These are phyloP conservation scores for Aspergillus incahuasiensis DNA, from an alignment of 495 filamentous ascomycete species.

Conservation along the genomic window DNA sequence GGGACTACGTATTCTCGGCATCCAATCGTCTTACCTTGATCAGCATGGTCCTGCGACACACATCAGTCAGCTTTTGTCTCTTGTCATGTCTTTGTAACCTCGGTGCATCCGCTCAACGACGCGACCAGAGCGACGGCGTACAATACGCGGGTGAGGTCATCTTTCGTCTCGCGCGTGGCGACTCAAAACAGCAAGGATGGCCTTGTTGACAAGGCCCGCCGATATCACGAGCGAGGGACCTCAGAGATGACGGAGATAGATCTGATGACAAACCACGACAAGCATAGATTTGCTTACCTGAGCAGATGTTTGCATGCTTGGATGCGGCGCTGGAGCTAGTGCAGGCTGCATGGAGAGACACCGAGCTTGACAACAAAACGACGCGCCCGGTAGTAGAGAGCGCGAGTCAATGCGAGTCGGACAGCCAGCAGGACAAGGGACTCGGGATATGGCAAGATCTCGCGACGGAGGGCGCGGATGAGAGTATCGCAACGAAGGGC, in stretches of 20 bases:
- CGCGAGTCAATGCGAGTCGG: conserved; percentile 15
- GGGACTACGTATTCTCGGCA: not conserved
- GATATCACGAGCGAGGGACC: not conserved
- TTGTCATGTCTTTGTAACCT: not conserved
- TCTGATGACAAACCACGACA: conserved; percentile 45
- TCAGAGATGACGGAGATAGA: conserved; percentile 15
- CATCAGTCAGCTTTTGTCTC: conserved; percentile 12
- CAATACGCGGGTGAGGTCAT: conserved; percentile 4
- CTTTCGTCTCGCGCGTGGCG: conserved; percentile 6
- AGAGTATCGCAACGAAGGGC: conserved; percentile 16
- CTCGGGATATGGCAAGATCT: conserved; percentile 6
- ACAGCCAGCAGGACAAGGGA: not conserved
- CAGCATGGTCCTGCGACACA: conserved; percentile 42
- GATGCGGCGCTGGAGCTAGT: conserved; percentile 55
- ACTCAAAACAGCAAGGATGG: conserved; percentile 1
- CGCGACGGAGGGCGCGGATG: conserved; percentile 13
- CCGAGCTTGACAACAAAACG: conserved; percentile 12
- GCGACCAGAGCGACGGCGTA: conserved; percentile 7
- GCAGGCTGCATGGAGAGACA: conserved; percentile 48
- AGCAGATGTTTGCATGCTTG: conserved; percentile 51
- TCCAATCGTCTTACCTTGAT: conserved; percentile 41
- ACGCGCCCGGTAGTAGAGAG: conserved; percentile 18
- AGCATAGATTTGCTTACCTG: conserved; percentile 47
- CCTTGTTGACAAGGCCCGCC: conserved; percentile 3
- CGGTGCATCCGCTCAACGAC: conserved; percentile 1